Percentiles rank a stretch among this genome's conserved stretches.
These are phyloP conservation scores for Selaginella moellendorffii DNA, from an alignment of 75 land plant species.

Conservation along the genomic window DNA sequence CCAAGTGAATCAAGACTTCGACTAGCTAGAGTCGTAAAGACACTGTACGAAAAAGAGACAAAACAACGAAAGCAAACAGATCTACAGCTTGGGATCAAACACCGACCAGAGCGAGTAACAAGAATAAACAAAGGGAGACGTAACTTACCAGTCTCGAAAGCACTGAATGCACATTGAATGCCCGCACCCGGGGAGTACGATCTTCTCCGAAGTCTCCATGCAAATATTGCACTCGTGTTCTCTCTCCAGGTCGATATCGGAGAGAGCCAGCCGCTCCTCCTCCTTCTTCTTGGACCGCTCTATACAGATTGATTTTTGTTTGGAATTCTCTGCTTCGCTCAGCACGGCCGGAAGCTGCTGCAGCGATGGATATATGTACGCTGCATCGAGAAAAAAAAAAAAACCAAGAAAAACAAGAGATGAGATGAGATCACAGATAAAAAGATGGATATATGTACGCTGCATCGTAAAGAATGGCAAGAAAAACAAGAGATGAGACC, in stretches of 20 bases:
- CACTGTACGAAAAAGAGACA: background rate
- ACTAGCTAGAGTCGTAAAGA: too few species aligned
- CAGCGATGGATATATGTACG: constrained; percentile 74
- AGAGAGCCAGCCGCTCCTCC: constrained; percentile 29
- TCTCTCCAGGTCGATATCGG: constrained; percentile 68
- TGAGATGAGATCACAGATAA: background rate
- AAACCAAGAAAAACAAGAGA: background rate
- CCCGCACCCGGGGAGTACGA: constrained; percentile 76
- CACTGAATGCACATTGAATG: constrained; percentile 89
- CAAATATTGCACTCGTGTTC: constrained; percentile 92
- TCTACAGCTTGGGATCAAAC: too few species aligned
- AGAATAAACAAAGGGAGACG: too few species aligned
- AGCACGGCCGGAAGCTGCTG: constrained; percentile 75
- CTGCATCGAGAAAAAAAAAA: constrained; percentile 22
- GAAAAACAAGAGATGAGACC: background rate
- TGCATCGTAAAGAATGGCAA: background rate
- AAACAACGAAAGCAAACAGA: background rate
- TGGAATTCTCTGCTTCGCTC: constrained; percentile 59
- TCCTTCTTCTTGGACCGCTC: constrained; percentile 71
- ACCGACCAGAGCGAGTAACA: too few species aligned
- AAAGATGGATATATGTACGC: background rate
- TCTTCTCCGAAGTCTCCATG: constrained; percentile 69
- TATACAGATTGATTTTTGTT: constrained; percentile 59
- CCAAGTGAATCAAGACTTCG: too few species aligned
- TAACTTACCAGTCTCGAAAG: constrained; percentile 69